Percentiles rank a stretch among this genome's conserved stretches.
Conservation (phyloP, 2,329 filamentous ascomycete genomes). For the Massarina eburnea region DNA sequence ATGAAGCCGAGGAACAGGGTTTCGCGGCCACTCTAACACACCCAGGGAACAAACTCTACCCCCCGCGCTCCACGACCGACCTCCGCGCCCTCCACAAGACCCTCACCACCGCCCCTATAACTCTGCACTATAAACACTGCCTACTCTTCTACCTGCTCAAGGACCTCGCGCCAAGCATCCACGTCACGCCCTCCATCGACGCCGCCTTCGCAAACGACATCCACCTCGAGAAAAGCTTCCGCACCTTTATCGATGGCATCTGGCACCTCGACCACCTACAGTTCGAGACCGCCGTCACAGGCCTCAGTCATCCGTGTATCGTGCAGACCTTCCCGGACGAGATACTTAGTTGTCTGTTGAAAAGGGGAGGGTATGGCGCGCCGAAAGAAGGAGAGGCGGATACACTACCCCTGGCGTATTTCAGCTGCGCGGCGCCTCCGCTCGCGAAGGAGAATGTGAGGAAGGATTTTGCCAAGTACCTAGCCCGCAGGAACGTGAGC, state of each 20-base stretch:
- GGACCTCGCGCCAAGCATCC: constrained; percentile 64
- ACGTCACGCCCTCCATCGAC: background rate
- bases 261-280: constrained; percentile 77
- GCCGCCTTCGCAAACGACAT: constrained; percentile 60
- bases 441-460: constrained; percentile 66
- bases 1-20: background rate
- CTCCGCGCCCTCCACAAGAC: constrained; percentile 70
- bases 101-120: constrained; percentile 65
- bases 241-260: constrained; percentile 77
- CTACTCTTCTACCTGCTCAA: constrained; percentile 82
- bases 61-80: constrained; percentile 68
- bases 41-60: constrained; percentile 65
- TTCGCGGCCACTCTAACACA: background rate
- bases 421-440: constrained; percentile 72
- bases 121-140: constrained; percentile 77
- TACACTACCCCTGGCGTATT: constrained; percentile 72
- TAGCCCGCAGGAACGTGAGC: constrained; percentile 66
- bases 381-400: constrained; percentile 6
- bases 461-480: constrained; percentile 67
- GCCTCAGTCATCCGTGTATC: constrained; percentile 76
- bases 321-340: constrained; percentile 82
- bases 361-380: background rate
- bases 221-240: constrained; percentile 73
- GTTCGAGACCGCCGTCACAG: constrained; percentile 67
- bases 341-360: constrained; percentile 69